phyloP scores from a whole-genome alignment of 441 rosid species.

The Biscutella auriculata region DNA sequence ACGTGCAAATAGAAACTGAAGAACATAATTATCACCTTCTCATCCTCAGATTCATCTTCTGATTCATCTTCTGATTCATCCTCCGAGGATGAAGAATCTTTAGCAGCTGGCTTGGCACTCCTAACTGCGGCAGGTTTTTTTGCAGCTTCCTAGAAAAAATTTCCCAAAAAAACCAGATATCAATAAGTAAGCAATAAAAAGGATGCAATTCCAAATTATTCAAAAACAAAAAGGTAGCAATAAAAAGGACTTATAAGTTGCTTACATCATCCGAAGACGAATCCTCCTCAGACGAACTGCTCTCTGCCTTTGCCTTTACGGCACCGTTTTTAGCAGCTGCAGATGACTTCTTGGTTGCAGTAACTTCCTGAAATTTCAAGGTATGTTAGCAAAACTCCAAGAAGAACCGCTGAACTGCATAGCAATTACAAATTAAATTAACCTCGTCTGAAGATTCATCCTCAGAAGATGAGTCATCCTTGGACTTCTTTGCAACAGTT shows the following conservation, averaged over 20 bases:
- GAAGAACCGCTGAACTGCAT: neutral
- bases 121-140: slow-evolving; percentile 15
- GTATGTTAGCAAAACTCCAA: neutral
- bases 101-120: slow-evolving; percentile 14
- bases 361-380: slow-evolving; percentile 3
- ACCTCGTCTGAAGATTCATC: slow-evolving; percentile 29
- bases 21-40: neutral
- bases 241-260: neutral
- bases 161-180: no score
- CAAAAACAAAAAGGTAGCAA: no score
- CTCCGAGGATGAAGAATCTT: slow-evolving; percentile 15
- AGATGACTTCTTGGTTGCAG: slow-evolving; percentile 16
- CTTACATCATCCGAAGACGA: slow-evolving; percentile 20
- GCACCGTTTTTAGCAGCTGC: slow-evolving; percentile 12
- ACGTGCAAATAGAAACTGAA: neutral
- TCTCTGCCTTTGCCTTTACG: slow-evolving; percentile 19
- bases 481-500: slow-evolving; percentile 12
- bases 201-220: no score
- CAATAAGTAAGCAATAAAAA: no score
- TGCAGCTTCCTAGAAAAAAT: slow-evolving; percentile 19
- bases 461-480: slow-evolving; percentile 22
- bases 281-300: slow-evolving; percentile 19
- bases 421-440: neutral
- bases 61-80: slow-evolving; percentile 22
- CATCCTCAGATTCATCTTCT: slow-evolving; percentile 26